Conservation (phyloP, 768 basidiomycete species). For the Termitomyces sp. region DNA sequence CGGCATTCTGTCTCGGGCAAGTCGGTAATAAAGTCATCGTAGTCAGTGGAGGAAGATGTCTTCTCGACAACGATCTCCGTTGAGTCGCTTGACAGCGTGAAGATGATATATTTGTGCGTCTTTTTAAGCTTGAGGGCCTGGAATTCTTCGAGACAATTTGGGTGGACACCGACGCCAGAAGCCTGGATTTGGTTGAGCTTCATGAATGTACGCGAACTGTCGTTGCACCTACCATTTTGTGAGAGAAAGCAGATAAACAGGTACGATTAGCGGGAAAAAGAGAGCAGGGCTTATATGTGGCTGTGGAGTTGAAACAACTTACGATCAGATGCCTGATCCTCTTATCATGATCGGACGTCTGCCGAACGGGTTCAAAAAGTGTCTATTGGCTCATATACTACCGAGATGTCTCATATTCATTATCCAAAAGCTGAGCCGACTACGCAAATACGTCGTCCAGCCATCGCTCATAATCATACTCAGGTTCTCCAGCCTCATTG, state of each 20-base stretch:
- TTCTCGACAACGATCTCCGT: constrained; percentile 80
- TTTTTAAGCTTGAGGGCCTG: constrained; percentile 72
- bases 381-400: not conserved
- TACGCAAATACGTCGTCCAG: constrained; percentile 71
- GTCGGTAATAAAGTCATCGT: constrained; percentile 68
- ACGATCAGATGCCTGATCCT: constrained; percentile 14
- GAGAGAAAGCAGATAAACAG: constrained; percentile 13
- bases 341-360: constrained; percentile 11
- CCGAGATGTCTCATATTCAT: not conserved
- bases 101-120: constrained; percentile 82
- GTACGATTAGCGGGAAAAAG: constrained; percentile 16
- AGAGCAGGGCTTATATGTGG: constrained; percentile 18
- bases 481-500: constrained; percentile 53
- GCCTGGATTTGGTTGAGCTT: constrained; percentile 27
- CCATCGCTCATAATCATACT: constrained; percentile 83
- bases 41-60: constrained; percentile 41
- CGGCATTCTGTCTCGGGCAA: constrained; percentile 73
- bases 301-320: constrained; percentile 16
- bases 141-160: constrained; percentile 52
- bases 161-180: constrained; percentile 62
- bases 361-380: not conserved
- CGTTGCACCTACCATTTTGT: constrained; percentile 22
- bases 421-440: constrained; percentile 5
- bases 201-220: not conserved
- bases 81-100: constrained; percentile 49